phyloP scores from a whole-genome alignment of 2,329 filamentous ascomycete species.

The Xylaria sp. region DNA sequence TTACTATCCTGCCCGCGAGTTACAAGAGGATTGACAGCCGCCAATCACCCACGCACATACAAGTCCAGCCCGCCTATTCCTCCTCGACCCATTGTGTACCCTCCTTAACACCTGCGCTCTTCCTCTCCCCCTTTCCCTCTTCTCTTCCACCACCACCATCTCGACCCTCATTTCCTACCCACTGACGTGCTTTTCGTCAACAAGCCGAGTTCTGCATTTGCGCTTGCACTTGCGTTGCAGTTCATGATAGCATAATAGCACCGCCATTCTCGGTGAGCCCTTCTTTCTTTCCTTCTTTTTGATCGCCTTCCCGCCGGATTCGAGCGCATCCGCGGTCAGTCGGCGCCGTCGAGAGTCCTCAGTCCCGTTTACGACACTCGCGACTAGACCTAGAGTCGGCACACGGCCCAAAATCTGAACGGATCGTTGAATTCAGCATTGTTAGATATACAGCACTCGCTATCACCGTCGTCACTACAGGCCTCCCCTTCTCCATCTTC shows the following conservation, averaged over 20 bases:
- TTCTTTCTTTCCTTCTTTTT: slow-evolving; percentile 18
- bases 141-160: background rate
- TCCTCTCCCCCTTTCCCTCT: slow-evolving; percentile 1
- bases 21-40: background rate
- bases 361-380: background rate
- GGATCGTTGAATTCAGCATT: background rate
- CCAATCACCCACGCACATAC: background rate
- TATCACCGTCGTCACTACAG: background rate
- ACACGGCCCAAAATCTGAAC: background rate
- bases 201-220: slow-evolving; percentile 15
- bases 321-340: background rate
- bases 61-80: slow-evolving; percentile 3
- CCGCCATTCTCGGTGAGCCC: slow-evolving; percentile 17
- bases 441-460: background rate
- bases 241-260: background rate
- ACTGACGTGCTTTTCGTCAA: slow-evolving; percentile 3
- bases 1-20: background rate
- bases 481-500: background rate
- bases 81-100: slow-evolving; percentile 1
- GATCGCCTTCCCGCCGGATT: background rate
- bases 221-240: slow-evolving; percentile 14
- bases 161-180: slow-evolving; percentile 5
- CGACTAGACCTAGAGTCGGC: background rate
- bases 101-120: slow-evolving; percentile 11
- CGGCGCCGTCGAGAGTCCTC: slow-evolving; percentile 16